Conservation (phyloP, 2,329 filamentous ascomycete species). For the Plenodomus lindquistii region DNA sequence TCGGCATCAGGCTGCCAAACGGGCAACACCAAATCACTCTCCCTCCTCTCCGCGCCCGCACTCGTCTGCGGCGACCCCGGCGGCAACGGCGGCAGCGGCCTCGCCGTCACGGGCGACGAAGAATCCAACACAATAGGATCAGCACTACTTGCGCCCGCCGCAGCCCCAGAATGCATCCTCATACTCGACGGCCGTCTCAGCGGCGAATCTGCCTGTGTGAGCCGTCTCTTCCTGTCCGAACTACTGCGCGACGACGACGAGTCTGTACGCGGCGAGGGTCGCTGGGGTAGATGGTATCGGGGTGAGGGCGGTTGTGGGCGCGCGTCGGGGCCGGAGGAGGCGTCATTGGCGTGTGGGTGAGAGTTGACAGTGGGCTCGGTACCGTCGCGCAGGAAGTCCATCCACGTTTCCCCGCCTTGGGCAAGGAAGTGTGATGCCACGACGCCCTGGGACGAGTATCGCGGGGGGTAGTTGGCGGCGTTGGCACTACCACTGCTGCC, state of each 20-base stretch:
- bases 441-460: constrained; percentile 22
- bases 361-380: constrained; percentile 16
- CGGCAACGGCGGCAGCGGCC: constrained; percentile 13
- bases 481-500: constrained; percentile 2
- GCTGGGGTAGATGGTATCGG: constrained; percentile 24
- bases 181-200: constrained; percentile 34
- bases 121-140: constrained; percentile 30
- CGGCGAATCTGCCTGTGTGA: constrained; percentile 40
- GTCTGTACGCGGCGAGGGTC: constrained; percentile 21
- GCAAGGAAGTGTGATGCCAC: constrained; percentile 35
- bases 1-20: constrained; percentile 89
- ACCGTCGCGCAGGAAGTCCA: constrained; percentile 38
- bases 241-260: constrained; percentile 22
- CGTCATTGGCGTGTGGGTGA: constrained; percentile 8
- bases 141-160: constrained; percentile 15
- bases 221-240: constrained; percentile 41
- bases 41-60: constrained; percentile 19
- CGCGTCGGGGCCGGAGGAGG: constrained; percentile 6
- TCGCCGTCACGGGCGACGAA: constrained; percentile 15
- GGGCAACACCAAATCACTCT: constrained; percentile 63
- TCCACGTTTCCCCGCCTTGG: constrained; percentile 41
- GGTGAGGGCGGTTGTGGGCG: constrained; percentile 13
- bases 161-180: constrained; percentile 21
- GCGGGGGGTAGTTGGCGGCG: constrained; percentile 2
- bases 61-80: constrained; percentile 15